A percentile compares a stretch with the other conserved stretches of the same genome.
These are phyloP conservation scores for Sclerotinia subarctica DNA, from an alignment of 2,329 filamentous ascomycete species.

Conservation along the genomic window DNA sequence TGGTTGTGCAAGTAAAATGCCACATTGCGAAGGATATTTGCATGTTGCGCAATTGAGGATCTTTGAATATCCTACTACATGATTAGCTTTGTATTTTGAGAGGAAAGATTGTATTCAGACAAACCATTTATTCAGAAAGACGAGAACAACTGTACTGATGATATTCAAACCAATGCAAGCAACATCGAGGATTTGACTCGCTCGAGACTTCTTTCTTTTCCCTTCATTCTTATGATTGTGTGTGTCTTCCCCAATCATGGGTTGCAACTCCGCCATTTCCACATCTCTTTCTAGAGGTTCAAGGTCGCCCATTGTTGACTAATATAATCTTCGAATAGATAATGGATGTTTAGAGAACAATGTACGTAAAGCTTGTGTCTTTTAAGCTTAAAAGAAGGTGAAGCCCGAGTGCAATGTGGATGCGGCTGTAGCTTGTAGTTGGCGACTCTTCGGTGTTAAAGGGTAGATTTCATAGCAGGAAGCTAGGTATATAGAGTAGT, in stretches of 20 bases:
- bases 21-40: constrained; percentile 48
- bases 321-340: background rate
- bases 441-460: background rate
- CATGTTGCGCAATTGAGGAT: constrained; percentile 44
- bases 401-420: background rate
- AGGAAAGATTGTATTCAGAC: background rate
- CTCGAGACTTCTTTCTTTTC: constrained; percentile 20
- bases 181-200: constrained; percentile 29
- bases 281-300: constrained; percentile 29
- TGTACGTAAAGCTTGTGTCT: background rate
- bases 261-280: constrained; percentile 29
- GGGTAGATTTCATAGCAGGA: background rate
- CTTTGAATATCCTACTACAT: constrained; percentile 43
- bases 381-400: background rate
- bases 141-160: constrained; percentile 43
- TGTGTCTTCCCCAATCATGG: constrained; percentile 24
- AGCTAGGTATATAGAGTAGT: background rate
- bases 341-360: background rate
- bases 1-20: constrained; percentile 46
- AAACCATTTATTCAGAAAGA: constrained; percentile 47
- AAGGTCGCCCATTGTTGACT: constrained; percentile 10
- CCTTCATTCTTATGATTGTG: constrained; percentile 15
- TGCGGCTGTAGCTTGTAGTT: background rate
- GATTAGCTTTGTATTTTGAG: constrained; percentile 1
- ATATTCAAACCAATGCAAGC: constrained; percentile 44